Evolutionary conservation across 2,329 filamentous ascomycete genomes (phyloP).

Genomic region (Pseudogymnoascus sp.): DNA sequence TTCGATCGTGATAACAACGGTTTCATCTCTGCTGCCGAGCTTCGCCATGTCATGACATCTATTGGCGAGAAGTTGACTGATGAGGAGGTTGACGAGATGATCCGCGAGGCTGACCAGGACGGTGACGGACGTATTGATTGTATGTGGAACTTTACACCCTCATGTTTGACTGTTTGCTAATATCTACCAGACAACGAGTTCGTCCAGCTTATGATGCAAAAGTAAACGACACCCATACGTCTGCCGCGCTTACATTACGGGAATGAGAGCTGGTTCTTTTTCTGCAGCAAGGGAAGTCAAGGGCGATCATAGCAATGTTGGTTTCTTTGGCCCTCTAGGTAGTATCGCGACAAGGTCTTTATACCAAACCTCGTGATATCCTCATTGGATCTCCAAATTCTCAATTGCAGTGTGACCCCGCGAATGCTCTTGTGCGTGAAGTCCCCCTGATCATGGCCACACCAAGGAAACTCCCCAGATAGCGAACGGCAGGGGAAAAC

Average conservation of each 20-base stretch:
- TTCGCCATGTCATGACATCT: slow-evolving; percentile 86
- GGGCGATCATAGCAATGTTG: slow-evolving; percentile 5
- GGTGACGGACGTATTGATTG: slow-evolving; percentile 84
- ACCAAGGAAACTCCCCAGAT: not conserved
- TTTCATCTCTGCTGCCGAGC: slow-evolving; percentile 80
- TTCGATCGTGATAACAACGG: slow-evolving; percentile 90
- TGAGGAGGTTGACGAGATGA: slow-evolving; percentile 90
- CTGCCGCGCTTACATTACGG: not conserved
- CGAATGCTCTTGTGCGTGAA: not conserved
- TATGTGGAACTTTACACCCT: slow-evolving; percentile 37
- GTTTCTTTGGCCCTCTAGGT: slow-evolving; percentile 5
- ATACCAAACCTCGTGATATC: slow-evolving; percentile 7
- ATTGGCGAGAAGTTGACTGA: slow-evolving; percentile 88
- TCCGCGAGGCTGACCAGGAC: slow-evolving; percentile 82
- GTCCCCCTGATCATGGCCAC: not conserved
- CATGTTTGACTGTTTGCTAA: not conserved
- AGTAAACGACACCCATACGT: slow-evolving; percentile 42
- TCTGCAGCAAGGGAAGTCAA: slow-evolving; percentile 1
- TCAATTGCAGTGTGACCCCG: not conserved
- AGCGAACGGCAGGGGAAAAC: not conserved
- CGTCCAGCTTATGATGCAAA: slow-evolving; percentile 93
- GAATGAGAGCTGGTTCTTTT: slow-evolving; percentile 4
- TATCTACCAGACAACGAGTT: slow-evolving; percentile 70
- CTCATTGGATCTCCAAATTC: not conserved
- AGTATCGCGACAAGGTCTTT: slow-evolving; percentile 5